Percentiles rank a stretch among this genome's conserved stretches.
Evolutionary conservation across 192 early-diverging fungal genomes (phyloP).

Genomic region (Linnemannia zychae): DNA sequence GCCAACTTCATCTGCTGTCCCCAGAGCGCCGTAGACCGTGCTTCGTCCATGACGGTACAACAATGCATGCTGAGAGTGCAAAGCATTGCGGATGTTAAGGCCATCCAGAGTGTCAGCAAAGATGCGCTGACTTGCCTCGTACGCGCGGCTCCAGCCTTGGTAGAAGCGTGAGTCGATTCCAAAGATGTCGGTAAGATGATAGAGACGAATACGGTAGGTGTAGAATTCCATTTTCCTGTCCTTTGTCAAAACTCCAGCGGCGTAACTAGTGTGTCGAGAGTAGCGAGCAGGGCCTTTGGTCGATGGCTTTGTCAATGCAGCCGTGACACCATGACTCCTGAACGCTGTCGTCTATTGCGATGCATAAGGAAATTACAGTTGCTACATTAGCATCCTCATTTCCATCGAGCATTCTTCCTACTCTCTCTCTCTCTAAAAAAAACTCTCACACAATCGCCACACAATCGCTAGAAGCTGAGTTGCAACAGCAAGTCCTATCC

Average conservation of each 20-base stretch:
- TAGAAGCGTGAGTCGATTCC: constrained; percentile 2
- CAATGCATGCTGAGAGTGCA: constrained; percentile 28
- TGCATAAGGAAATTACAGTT: neutral
- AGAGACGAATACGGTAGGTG: constrained; percentile 28
- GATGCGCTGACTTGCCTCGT: constrained; percentile 18
- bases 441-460: neutral
- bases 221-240: constrained; percentile 20
- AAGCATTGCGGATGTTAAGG: constrained; percentile 19
- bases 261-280: constrained; percentile 34
- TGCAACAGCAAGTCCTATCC: neutral
- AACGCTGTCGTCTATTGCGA: constrained; percentile 2
- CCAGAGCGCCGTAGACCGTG: constrained; percentile 6
- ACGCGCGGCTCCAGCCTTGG: constrained; percentile 16
- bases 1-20: neutral
- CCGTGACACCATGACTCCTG: constrained; percentile 1
- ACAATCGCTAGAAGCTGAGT: neutral
- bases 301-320: constrained; percentile 10
- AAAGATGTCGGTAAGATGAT: constrained; percentile 20
- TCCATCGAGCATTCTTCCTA: neutral
- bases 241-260: constrained; percentile 23
- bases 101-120: constrained; percentile 29
- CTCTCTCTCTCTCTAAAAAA: neutral
- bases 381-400: neutral
- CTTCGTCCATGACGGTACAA: constrained; percentile 22
- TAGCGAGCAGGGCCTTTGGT: constrained; percentile 23